These are phyloP conservation scores for Cryptococcus sp. DNA, from an alignment of 1,284 basidiomycete species.

Conservation along the genomic window DNA sequence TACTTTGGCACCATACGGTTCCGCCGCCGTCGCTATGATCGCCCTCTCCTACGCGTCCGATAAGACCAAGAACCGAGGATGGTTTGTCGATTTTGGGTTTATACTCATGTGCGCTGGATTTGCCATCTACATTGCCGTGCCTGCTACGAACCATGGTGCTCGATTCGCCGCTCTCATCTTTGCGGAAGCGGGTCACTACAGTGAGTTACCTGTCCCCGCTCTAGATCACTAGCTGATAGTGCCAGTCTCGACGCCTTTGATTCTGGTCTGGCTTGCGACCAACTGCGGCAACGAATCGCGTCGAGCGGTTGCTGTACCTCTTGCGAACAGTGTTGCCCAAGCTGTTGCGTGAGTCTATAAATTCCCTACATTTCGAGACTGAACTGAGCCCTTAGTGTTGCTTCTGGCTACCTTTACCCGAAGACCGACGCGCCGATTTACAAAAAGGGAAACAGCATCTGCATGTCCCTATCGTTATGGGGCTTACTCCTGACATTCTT, in stretches of 20 bases:
- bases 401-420: slow-evolving; percentile 22
- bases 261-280: not conserved
- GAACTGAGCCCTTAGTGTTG: slow-evolving; percentile 2
- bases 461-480: slow-evolving; percentile 5
- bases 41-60: slow-evolving; percentile 9
- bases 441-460: slow-evolving; percentile 17
- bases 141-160: slow-evolving; percentile 1
- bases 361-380: not conserved
- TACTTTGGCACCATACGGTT: slow-evolving; percentile 10
- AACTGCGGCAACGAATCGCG: slow-evolving; percentile 11
- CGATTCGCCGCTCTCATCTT: slow-evolving; percentile 12
- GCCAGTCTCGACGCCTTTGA: not conserved
- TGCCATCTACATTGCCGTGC: slow-evolving; percentile 8
- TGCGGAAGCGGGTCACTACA: slow-evolving; percentile 9
- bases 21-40: slow-evolving; percentile 8
- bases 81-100: slow-evolving; percentile 7
- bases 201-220: not conserved
- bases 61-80: slow-evolving; percentile 6
- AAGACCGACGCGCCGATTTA: slow-evolving; percentile 15
- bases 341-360: slow-evolving; percentile 6
- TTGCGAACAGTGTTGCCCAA: slow-evolving; percentile 8
- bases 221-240: not conserved
- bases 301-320: slow-evolving; percentile 8
- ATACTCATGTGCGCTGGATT: slow-evolving; percentile 8
- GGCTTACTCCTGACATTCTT: slow-evolving; percentile 2